Evolutionary conservation across 164 flowering plant species (phyloP), one percentile per base, ranked within the genome.

Genomic region (Vitis riparia): DNA sequence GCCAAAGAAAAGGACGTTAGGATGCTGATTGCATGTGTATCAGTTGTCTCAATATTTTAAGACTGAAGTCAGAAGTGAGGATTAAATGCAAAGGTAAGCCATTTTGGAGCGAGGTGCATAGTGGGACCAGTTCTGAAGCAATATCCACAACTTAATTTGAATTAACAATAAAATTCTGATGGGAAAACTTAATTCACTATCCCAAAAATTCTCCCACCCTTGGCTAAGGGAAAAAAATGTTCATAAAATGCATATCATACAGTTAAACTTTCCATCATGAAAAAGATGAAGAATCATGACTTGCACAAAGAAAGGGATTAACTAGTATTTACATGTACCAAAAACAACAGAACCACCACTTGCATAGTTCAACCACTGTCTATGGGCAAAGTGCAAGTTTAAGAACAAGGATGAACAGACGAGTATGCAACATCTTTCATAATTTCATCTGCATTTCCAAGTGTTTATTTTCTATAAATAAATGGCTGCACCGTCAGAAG

Each of bases 1-100:
- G 73, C 17, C 19, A 73, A 69, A 67, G 23, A 37, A 29, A 27
- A 55, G 9, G 32, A 37, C 29, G 30, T 62, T 70, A 37, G 55
- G 49, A 59, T 19, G 32, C 57, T 59, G 11, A 50, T 14, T 37
- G 27, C n/a, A 67, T 8, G 16, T 11, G n/a, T 17, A 67, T 16
- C 47, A 27, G 1, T 55, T 30, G 17, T 16, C 27, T 55, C 51
- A 11, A 12, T 8, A 6, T 15, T 10, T 15, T n/a, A 67, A 55
- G 52, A 10, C 44, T 9, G 37, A 30, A 37, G 44, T 37, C 44
- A 37, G 44, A 37, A 37, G 44, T 29, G 59, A 30, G 9, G 23
- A 29, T 30, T 53, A 27, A 52, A 66, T 3, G 15, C 23, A 66
- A 30, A 29, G 7, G 44, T 37, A 53, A 51, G 47, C 11, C 13